phyloP scores from a whole-genome alignment of 2,329 filamentous ascomycete species.

The Botrytis sinoallii region DNA sequence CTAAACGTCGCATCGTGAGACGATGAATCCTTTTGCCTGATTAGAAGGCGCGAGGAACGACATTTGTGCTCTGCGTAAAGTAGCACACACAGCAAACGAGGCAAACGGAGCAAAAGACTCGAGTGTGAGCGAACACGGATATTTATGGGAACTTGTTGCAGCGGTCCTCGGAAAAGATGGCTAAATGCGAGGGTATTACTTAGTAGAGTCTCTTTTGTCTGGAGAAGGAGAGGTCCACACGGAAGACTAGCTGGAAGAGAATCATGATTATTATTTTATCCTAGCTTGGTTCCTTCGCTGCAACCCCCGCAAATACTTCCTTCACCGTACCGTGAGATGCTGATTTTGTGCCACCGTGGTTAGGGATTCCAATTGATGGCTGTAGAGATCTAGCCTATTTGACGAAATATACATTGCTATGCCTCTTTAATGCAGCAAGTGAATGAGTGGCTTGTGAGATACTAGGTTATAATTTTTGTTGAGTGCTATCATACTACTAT shows the following conservation, averaged over 20 bases:
- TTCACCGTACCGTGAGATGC: not conserved
- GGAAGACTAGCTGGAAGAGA: not conserved
- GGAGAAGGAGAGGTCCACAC: constrained; percentile 7
- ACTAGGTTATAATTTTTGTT: not conserved
- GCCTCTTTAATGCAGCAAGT: not conserved
- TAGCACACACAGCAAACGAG: not conserved
- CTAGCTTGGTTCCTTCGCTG: constrained; percentile 3
- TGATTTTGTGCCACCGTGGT: not conserved
- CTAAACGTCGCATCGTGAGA: constrained; percentile 15
- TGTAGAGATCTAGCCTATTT: not conserved
- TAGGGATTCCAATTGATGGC: not conserved
- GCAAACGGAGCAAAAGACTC: not conserved
- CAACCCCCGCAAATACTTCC: constrained; percentile 7
- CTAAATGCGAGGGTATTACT: constrained; percentile 6
- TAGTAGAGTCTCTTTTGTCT: constrained; percentile 7
- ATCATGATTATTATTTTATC: not conserved
- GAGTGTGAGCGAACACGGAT: constrained; percentile 4
- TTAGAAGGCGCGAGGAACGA: constrained; percentile 13
- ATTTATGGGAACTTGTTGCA: constrained; percentile 9
- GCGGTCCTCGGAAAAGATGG: constrained; percentile 7
- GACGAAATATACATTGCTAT: not conserved
- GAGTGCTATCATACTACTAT: not conserved
- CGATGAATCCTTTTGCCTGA: constrained; percentile 4
- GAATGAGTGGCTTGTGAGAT: not conserved
- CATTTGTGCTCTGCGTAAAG: constrained; percentile 12